Evolutionary conservation across 192 early-diverging fungal species (phyloP), one percentile per base, ranked within the genome.

Genomic region (Coemansia reversa): DNA sequence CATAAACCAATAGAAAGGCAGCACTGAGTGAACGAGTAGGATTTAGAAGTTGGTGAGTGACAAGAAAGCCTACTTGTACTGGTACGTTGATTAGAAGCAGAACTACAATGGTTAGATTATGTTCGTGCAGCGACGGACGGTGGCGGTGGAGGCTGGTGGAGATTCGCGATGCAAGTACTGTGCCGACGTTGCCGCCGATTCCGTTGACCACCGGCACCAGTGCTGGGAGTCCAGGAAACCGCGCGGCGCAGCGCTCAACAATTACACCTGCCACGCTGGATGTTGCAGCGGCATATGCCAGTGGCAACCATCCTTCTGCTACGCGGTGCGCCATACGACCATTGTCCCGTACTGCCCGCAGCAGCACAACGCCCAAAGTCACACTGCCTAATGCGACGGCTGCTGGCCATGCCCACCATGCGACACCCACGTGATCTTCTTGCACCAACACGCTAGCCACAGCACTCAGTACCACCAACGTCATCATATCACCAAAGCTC

Each of bases 171-270:
- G 88, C 88, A 56, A 89, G 91, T 16, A 93, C 89, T 5, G 91
- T 90, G 23, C 86, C 89, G n/a, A 93, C 77, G 60, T 93, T 93
- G 27, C 92, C 92, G 23, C 85, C 81, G 12, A 92, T 82, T 1
- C 84, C 84, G 24, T 85, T 81, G 23, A 81, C 60, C 19, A 82
- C 77, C 0, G 84, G 81, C 4, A 81, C 75, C 23, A 85, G 62
- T 0, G 74, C 66, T 0, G 83, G 75, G 67, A 84, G 66, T 5
- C 63, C 81, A 1, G 69, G 70, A 27, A 63, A 78, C 1, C 50
- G 30, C 7, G 58, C 51, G 1, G 74, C 82, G 35, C 51, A 70
- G 8, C 60, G 53, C 35, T 76, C 72, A 16, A 83, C 70, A 0
- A 83, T 33, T 6, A 83, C 22, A 1, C 81, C 81, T 1, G 81